A percentile compares a stretch with the other conserved stretches of the same genome.
phyloP scores from a whole-genome alignment of 2,329 filamentous ascomycete species.

The Pseudogymnoascus sp. region DNA sequence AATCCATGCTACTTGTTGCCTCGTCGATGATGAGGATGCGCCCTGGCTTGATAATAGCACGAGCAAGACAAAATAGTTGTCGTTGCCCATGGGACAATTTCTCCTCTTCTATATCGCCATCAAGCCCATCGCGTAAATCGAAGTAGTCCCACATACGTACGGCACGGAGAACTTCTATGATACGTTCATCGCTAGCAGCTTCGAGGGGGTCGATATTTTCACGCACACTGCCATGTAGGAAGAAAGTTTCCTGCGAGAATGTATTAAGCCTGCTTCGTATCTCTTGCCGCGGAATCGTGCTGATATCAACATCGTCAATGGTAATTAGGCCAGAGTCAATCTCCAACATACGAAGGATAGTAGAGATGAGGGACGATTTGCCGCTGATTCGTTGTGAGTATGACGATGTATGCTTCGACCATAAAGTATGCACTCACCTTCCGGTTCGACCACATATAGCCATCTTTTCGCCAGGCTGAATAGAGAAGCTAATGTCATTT shows the following conservation, averaged over 20 bases:
- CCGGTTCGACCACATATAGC: slow-evolving; percentile 31
- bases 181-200: slow-evolving; percentile 72
- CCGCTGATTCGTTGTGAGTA: slow-evolving; percentile 46
- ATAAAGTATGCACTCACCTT: slow-evolving; percentile 19
- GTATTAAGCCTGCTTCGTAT: slow-evolving; percentile 86
- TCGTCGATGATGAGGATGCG: slow-evolving; percentile 38
- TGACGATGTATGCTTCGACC: slow-evolving; percentile 25
- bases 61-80: slow-evolving; percentile 42
- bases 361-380: slow-evolving; percentile 83
- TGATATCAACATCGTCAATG: slow-evolving; percentile 82
- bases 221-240: slow-evolving; percentile 81
- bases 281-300: slow-evolving; percentile 77
- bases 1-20: slow-evolving; percentile 46
- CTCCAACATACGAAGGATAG: slow-evolving; percentile 84
- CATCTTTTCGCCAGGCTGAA: slow-evolving; percentile 28
- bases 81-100: slow-evolving; percentile 58
- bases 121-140: slow-evolving; percentile 31
- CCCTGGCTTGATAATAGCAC: slow-evolving; percentile 35
- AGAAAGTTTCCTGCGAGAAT: slow-evolving; percentile 86
- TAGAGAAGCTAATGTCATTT: slow-evolving; percentile 31
- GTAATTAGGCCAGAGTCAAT: slow-evolving; percentile 77
- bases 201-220: slow-evolving; percentile 85
- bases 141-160: slow-evolving; percentile 46
- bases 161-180: slow-evolving; percentile 73
- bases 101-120: slow-evolving; percentile 52